Conservation (phyloP, 306 rosid genomes). For the Gastrolobium villosum region DNA sequence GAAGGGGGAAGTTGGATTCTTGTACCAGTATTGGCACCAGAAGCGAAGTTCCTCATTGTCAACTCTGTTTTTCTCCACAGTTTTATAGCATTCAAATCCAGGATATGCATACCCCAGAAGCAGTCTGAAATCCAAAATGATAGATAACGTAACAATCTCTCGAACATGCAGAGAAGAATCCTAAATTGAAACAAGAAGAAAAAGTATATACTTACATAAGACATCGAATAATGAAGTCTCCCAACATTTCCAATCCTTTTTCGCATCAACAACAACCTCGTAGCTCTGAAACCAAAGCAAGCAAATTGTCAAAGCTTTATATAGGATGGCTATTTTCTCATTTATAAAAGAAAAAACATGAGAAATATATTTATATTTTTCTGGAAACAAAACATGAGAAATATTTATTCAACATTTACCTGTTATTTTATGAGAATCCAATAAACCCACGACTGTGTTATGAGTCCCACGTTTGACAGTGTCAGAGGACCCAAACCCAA, state of each 20-base stretch:
- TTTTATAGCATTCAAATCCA: constrained; percentile 86
- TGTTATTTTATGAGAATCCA: constrained; percentile 4
- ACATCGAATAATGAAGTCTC: constrained; percentile 72
- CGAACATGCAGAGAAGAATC: neutral
- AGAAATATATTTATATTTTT: too few relatives aligned
- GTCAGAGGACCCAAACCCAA: constrained; percentile 23
- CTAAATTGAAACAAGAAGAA: neutral
- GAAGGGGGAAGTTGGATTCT: constrained; percentile 26
- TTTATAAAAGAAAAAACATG: neutral
- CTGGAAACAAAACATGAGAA: constrained; percentile 8
- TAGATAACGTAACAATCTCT: neutral
- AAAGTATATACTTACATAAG: constrained; percentile 69
- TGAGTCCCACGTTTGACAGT: constrained; percentile 40
- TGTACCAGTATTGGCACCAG: constrained; percentile 96
- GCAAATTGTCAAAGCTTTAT: neutral
- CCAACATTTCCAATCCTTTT: constrained; percentile 66
- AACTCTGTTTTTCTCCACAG: constrained; percentile 70
- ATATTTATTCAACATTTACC: constrained; percentile 27
- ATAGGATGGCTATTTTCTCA: neutral
- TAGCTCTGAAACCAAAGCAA: constrained; percentile 45
- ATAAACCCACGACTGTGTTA: constrained; percentile 18
- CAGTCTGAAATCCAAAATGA: constrained; percentile 59
- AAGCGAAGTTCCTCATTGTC: constrained; percentile 80
- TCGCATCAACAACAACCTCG: constrained; percentile 13
- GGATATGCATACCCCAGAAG: constrained; percentile 93